These are phyloP conservation scores for Rhodotorula sp. DNA, from an alignment of 1,284 basidiomycete genomes.

Conservation along the genomic window DNA sequence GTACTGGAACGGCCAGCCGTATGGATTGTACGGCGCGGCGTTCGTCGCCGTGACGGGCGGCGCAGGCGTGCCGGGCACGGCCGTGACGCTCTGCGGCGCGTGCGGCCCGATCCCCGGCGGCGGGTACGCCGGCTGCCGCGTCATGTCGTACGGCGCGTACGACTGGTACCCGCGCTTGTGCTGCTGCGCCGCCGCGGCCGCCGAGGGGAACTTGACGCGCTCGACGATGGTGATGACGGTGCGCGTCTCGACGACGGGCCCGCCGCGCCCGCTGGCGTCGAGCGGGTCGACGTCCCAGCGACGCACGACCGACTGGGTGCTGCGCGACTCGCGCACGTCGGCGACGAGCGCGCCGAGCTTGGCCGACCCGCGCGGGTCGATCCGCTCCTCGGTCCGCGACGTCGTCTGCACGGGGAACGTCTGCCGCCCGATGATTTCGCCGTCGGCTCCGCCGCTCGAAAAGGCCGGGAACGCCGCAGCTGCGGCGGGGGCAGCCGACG, in stretches of 20 bases:
- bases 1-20: constrained; percentile 10
- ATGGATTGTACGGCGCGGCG: constrained; percentile 1
- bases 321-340: constrained; percentile 33
- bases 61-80: not conserved
- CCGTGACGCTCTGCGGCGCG: not conserved
- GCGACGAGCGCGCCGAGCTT: constrained; percentile 16
- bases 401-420: constrained; percentile 10
- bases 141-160: not conserved
- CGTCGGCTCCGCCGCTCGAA: not conserved
- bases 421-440: constrained; percentile 25
- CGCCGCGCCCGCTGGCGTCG: constrained; percentile 10
- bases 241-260: constrained; percentile 38
- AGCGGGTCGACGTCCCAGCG: constrained; percentile 25
- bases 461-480: not conserved
- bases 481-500: not conserved
- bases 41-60: not conserved
- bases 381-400: constrained; percentile 15
- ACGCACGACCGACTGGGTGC: constrained; percentile 34
- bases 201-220: constrained; percentile 32
- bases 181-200: not conserved
- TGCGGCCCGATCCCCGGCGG: constrained; percentile 1
- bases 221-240: constrained; percentile 41
- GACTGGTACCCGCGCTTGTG: not conserved
- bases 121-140: not conserved
- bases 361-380: constrained; percentile 11